Evolutionary conservation across 2,329 filamentous ascomycete species (phyloP).

Genomic region (Phyllosticta citriasiana): DNA sequence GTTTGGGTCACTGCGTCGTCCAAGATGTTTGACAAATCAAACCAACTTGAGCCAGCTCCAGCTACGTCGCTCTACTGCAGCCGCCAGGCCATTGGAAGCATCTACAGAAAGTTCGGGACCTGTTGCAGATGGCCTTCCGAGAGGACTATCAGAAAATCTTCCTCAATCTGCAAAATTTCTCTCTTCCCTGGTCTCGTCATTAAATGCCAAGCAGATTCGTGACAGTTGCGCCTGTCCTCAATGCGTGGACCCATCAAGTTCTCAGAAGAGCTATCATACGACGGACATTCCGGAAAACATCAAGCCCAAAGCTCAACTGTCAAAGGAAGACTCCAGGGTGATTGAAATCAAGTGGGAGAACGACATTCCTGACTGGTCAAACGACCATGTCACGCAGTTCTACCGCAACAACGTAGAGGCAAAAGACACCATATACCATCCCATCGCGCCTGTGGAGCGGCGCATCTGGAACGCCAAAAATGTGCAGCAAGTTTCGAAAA

Average conservation of each 20-base stretch:
- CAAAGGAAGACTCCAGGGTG: slow-evolving; percentile 29
- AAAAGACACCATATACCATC: slow-evolving; percentile 13
- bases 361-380: slow-evolving; percentile 38
- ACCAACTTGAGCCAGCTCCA: background rate
- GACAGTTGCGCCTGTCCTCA: slow-evolving; percentile 49
- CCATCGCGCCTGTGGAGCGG: slow-evolving; percentile 20
- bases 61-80: background rate
- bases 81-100: background rate
- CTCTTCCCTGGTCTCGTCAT: background rate
- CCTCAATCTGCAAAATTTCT: background rate
- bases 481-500: slow-evolving; percentile 30
- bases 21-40: background rate
- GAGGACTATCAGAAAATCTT: background rate
- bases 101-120: background rate
- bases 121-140: background rate
- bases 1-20: background rate
- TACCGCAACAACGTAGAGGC: background rate
- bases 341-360: slow-evolving; percentile 53
- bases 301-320: slow-evolving; percentile 13
- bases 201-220: slow-evolving; percentile 19
- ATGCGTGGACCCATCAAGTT: slow-evolving; percentile 50
- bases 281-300: slow-evolving; percentile 51
- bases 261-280: slow-evolving; percentile 56
- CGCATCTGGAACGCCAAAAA: slow-evolving; percentile 20
- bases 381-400: slow-evolving; percentile 30